Conservation (phyloP, 192 early-diverging fungal genomes). For the Pilobolus umbonatus region DNA sequence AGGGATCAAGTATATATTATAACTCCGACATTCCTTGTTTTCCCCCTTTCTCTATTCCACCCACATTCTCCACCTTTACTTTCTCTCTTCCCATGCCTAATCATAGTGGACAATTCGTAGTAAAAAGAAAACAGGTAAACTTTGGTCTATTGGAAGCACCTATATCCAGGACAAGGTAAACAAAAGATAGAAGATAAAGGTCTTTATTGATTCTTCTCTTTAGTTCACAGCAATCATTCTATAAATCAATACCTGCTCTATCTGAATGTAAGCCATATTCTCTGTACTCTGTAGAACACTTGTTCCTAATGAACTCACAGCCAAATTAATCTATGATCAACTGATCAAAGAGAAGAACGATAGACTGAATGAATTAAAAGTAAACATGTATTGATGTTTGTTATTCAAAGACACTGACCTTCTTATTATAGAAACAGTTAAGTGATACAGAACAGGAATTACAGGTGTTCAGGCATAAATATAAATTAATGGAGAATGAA, state of each 20-base stretch:
- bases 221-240: background rate
- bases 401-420: background rate
- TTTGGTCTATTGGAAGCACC: slow-evolving; percentile 12
- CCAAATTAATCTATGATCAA: background rate
- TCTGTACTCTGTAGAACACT: no score
- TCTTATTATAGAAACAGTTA: slow-evolving; percentile 8
- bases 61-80: background rate
- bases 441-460: slow-evolving; percentile 6
- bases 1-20: no score
- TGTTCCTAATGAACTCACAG: no score
- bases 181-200: background rate
- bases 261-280: slow-evolving; percentile 8
- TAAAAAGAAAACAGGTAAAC: slow-evolving; percentile 14
- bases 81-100: background rate
- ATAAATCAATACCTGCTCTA: slow-evolving; percentile 3
- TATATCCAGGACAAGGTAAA: no score
- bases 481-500: slow-evolving; percentile 11
- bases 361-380: slow-evolving; percentile 2
- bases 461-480: slow-evolving; percentile 3
- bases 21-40: no score
- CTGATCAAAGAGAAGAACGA: slow-evolving; percentile 10
- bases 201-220: background rate
- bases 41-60: no score
- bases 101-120: background rate
- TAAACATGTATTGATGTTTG: background rate